Percentiles rank a stretch among this genome's conserved stretches.
Conservation (phyloP, 2,329 filamentous ascomycete species). For the Dactylellina parvicollis region DNA sequence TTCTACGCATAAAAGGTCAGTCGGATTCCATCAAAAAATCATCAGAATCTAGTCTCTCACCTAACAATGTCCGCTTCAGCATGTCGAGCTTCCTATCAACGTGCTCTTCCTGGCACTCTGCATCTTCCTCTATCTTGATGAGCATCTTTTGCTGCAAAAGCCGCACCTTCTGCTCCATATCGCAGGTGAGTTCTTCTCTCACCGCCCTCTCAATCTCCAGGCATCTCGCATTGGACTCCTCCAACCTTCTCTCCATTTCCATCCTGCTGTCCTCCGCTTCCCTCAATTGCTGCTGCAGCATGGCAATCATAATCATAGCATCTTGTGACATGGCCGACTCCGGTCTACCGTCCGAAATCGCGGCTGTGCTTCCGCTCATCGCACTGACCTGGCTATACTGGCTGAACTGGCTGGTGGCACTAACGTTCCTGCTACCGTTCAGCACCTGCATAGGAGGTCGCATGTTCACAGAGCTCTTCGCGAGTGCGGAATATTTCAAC, state of each 20-base stretch:
- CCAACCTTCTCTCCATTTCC: conserved; percentile 77
- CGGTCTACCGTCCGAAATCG: conserved; percentile 12
- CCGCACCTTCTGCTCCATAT: conserved; percentile 82
- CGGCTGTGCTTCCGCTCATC: conserved; percentile 67
- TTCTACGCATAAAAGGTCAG: conserved; percentile 51
- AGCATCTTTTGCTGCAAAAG: conserved; percentile 85
- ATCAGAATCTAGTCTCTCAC: conserved; percentile 59
- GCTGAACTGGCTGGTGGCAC: conserved; percentile 60
- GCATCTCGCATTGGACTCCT: conserved; percentile 72
- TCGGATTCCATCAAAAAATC: too few species aligned
- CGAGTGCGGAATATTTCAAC: conserved; percentile 89
- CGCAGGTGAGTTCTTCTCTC: conserved; percentile 85
- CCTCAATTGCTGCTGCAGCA: conserved; percentile 74
- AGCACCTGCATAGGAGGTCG: conserved; percentile 63
- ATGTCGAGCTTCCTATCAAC: conserved; percentile 88
- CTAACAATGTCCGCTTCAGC: conserved; percentile 68
- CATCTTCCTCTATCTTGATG: conserved; percentile 77
- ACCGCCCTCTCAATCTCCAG: conserved; percentile 80
- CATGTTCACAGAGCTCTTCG: conserved; percentile 90
- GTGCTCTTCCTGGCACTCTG: conserved; percentile 82
- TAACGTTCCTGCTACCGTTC: conserved; percentile 47
- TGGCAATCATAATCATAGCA: conserved; percentile 77
- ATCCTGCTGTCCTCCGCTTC: conserved; percentile 76
- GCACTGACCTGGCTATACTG: conserved; percentile 80
- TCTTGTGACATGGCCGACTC: conserved; percentile 79